These are phyloP conservation scores for Dioscorea zingiberensis DNA, from an alignment of 106 monocot genomes.

Conservation along the genomic window DNA sequence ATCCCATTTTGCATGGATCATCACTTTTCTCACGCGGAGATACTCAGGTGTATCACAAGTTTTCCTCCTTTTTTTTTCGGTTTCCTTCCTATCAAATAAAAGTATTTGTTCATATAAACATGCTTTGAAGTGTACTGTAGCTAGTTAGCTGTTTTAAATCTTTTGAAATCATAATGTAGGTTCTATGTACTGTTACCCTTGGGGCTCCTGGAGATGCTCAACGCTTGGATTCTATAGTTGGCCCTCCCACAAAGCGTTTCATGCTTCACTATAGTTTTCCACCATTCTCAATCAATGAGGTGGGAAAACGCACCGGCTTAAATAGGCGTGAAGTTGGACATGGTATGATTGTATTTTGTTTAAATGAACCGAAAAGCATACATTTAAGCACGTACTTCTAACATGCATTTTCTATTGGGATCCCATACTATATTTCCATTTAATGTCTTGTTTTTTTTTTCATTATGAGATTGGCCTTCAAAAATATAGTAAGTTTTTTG, in stretches of 20 bases:
- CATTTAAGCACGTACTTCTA: not conserved
- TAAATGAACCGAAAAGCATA: too few species aligned
- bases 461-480: too few species aligned
- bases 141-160: not conserved
- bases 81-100: not conserved
- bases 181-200: constrained; percentile 93
- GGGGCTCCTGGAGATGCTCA: constrained; percentile 97
- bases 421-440: not conserved
- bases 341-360: constrained; percentile 32
- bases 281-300: constrained; percentile 93
- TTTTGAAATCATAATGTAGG: constrained; percentile 33
- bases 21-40: constrained; percentile 89
- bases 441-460: too few species aligned
- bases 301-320: constrained; percentile 78
- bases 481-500: too few species aligned
- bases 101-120: not conserved
- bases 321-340: constrained; percentile 99
- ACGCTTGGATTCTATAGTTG: constrained; percentile 83
- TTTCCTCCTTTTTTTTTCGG: not conserved
- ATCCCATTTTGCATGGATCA: constrained; percentile 88
- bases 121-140: not conserved
- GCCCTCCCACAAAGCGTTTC: constrained; percentile 90
- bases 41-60: constrained; percentile 54
- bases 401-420: not conserved
- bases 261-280: constrained; percentile 99